These are phyloP conservation scores for Daldinia sp. DNA, from an alignment of 2,329 filamentous ascomycete genomes.

Conservation along the genomic window DNA sequence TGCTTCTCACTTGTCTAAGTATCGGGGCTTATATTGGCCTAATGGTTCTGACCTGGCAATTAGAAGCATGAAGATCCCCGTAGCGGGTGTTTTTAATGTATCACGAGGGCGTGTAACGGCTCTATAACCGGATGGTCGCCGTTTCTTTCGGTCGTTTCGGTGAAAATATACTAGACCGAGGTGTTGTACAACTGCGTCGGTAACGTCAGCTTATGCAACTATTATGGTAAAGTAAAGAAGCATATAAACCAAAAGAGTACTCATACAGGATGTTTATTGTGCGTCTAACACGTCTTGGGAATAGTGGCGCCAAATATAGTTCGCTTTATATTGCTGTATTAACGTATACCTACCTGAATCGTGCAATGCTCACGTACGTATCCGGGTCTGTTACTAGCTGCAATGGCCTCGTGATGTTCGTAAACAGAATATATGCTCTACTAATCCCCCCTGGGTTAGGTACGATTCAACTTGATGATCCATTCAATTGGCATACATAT, in stretches of 20 bases:
- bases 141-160: not conserved
- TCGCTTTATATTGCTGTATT: not conserved
- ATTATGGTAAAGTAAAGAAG: conserved; percentile 12
- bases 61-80: conserved; percentile 48
- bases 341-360: not conserved
- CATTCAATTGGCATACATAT: conserved; percentile 18
- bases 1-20: conserved; percentile 68
- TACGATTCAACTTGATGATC: conserved; percentile 8
- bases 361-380: not conserved
- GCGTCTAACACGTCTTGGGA: not conserved
- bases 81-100: not conserved
- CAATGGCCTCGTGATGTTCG: not conserved
- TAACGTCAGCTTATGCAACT: conserved; percentile 13
- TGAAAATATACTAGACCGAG: not conserved
- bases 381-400: not conserved
- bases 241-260: conserved; percentile 7
- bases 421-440: not conserved
- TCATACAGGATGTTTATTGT: not conserved
- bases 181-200: conserved; percentile 4
- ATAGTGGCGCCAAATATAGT: not conserved
- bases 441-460: not conserved
- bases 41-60: conserved; percentile 66
- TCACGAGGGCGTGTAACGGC: not conserved
- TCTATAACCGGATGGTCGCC: not conserved
- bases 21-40: conserved; percentile 69